These are phyloP conservation scores for Phytophthora pini DNA, from an alignment of 352 stramenopile genomes.

Conservation along the genomic window DNA sequence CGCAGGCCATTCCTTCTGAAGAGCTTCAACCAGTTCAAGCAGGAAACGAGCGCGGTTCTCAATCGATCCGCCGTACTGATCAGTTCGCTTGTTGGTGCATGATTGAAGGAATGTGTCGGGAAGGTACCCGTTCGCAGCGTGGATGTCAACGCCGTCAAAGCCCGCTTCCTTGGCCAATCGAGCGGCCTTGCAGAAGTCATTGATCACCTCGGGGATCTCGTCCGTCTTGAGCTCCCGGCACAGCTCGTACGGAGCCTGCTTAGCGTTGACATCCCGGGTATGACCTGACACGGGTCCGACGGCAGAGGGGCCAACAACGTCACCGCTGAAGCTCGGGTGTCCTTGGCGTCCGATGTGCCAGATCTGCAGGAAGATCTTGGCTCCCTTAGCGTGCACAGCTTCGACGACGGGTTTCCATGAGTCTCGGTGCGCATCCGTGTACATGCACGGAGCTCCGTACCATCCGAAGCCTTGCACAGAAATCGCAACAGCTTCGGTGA, in stretches of 20 bases:
- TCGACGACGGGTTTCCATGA: constrained; percentile 58
- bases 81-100: constrained; percentile 70
- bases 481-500: constrained; percentile 37
- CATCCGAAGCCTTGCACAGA: constrained; percentile 48
- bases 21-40: constrained; percentile 61
- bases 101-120: constrained; percentile 89
- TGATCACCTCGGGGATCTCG: constrained; percentile 69
- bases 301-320: constrained; percentile 54
- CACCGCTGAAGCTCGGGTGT: constrained; percentile 41
- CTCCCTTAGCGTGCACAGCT: constrained; percentile 72
- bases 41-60: constrained; percentile 84
- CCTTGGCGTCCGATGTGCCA: constrained; percentile 78
- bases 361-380: constrained; percentile 47
- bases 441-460: constrained; percentile 55
- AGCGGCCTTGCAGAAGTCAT: constrained; percentile 73
- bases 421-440: constrained; percentile 43
- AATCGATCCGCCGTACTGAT: constrained; percentile 84
- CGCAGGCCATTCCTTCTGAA: constrained; percentile 40
- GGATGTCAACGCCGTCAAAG: constrained; percentile 62
- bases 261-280: constrained; percentile 28
- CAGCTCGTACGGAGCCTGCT: constrained; percentile 38
- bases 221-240: constrained; percentile 68
- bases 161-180: constrained; percentile 71
- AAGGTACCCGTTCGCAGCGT: constrained; percentile 91
- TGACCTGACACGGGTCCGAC: constrained; percentile 32